Base-by-base conservation (phyloP, 2,329 filamentous ascomycete genomes). In the Ophiostoma ulmi region DNA sequence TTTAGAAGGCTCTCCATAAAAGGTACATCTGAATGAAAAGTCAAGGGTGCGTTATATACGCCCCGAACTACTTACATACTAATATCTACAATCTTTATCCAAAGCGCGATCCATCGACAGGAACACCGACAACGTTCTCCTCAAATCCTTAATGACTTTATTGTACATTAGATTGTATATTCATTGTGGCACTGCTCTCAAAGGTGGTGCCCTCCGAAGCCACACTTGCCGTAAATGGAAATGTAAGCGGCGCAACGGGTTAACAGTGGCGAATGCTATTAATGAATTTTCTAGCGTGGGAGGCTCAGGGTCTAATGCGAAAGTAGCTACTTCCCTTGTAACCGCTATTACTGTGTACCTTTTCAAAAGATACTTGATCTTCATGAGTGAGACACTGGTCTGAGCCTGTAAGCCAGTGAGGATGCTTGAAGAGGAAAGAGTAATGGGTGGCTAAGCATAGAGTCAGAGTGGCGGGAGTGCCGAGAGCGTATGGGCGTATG, bases 251-350 rank as follows among this genome's bases (percentile, higher is more conserved):
- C 63, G 63, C 63, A 39, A 55, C 52, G 52, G 63, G 35, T 65
- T 65, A 36, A 64, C 61, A 65, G 63, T 65, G 63, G 63, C 63
- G 63, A 65, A 65, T 65, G 63, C 63, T 65, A 65, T 65, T 65
- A n/a, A 65, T 65, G 63, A 38, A 39, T 39, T 38, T 65, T 65
- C 20, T 65, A 38, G 36, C 36, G 36, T 39, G 31, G 52, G 17
- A 65, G 6, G 20, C 36, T 65, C 36, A 38, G 35, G 35, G 31
- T 65, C 35, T 17, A 17, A 7, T 20, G 5, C 2, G 17, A 20
- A 65, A 65, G 63, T 39, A 65, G 31, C 26, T 38, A 61, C 58
- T 31, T 61, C 14, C 11, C 22, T 22, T 1, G 14, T 26, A 31
- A 5, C 52, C 14, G 22, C n/a, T 26, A 13, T 58, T 58, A 2